Base-by-base conservation (phyloP, 345 rosid species). In the Eucalyptus viminalis region DNA sequence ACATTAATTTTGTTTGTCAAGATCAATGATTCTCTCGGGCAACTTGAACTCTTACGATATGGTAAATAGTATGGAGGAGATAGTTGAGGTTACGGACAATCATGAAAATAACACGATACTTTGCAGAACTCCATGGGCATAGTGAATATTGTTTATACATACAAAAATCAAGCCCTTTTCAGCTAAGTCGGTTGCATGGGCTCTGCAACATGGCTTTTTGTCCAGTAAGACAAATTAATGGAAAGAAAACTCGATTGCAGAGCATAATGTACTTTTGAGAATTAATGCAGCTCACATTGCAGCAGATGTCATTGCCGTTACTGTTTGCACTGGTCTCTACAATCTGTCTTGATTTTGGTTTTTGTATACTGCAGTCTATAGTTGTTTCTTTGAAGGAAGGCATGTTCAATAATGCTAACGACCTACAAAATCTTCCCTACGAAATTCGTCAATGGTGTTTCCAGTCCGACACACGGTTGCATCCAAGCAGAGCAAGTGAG, bases 321-420 rank as follows among this genome's bases (percentile, higher is more conserved):
- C 80, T 69, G 43, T 69, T 31, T 69, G 43, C 80, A 15, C 80
- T 69, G 22, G 19, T 69, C 43, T 69, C 80, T 69, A 9, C 80
- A 69, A 16, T 31, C 51, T 83, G n/a, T 43, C 87, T 86, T 29
- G 37, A 44, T 9, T 86, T 49, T 29, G 87, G 11, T 29, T 67
- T 86, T 47, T 50, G 21, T 15, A 2, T 87, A 80, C 53, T 88
- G 90, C 94, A 96, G 98, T 96, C 97, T 88, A 96, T 96, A 45
- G 98, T 96, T 87, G 99, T 97, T 60, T 97, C 99, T 15, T 92
- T 96, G 86, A 97, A 97, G 92, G 99, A 95, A 92, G 99, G 97
- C 90, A 94, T 97, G 99, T 95, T 97, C 94, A 97, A 95, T 90
- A 96, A 97, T 87, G 99, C 99, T 86, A 94, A 97, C 87, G 94